Evolutionary conservation across 2,329 filamentous ascomycete species (phyloP).

Genomic region (Ascochyta rabiei): DNA sequence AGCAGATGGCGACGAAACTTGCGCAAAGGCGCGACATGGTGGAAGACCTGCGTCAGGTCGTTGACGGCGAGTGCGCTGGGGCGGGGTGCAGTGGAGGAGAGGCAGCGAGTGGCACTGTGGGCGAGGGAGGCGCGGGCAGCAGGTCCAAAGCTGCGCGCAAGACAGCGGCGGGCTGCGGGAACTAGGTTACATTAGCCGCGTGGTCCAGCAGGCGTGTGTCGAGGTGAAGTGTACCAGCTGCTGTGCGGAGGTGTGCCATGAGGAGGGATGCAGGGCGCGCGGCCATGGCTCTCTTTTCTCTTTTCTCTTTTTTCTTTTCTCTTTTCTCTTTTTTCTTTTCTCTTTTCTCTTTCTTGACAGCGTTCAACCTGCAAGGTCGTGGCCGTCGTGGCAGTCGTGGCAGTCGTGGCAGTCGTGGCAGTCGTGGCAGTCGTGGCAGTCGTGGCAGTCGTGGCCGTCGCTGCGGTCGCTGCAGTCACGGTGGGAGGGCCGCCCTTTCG

Average conservation of each 20-base stretch:
- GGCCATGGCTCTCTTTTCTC: conserved; percentile 24
- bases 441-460: background rate
- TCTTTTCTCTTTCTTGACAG: background rate
- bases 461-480: background rate
- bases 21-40: conserved; percentile 74
- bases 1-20: conserved; percentile 70
- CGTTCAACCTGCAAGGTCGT: conserved; percentile 6
- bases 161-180: conserved; percentile 5
- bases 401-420: background rate
- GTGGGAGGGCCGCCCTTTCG: conserved; percentile 7
- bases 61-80: conserved; percentile 26
- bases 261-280: conserved; percentile 29
- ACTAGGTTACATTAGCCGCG: conserved; percentile 23
- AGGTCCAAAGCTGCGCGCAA: conserved; percentile 1
- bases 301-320: too few relatives aligned
- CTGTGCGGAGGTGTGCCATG: conserved; percentile 29
- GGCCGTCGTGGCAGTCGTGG: too few relatives aligned
- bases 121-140: conserved; percentile 6
- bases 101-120: conserved; percentile 22
- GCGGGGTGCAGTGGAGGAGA: conserved; percentile 28
- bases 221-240: conserved; percentile 24
- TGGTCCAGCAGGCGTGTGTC: conserved; percentile 15
- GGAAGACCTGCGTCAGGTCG: conserved; percentile 69
- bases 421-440: background rate
- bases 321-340: too few relatives aligned